Evolutionary conservation across 1,139 yeast species (phyloP), one percentile per base, ranked within the genome.

Genomic region (Saccharomyces hybrid): DNA sequence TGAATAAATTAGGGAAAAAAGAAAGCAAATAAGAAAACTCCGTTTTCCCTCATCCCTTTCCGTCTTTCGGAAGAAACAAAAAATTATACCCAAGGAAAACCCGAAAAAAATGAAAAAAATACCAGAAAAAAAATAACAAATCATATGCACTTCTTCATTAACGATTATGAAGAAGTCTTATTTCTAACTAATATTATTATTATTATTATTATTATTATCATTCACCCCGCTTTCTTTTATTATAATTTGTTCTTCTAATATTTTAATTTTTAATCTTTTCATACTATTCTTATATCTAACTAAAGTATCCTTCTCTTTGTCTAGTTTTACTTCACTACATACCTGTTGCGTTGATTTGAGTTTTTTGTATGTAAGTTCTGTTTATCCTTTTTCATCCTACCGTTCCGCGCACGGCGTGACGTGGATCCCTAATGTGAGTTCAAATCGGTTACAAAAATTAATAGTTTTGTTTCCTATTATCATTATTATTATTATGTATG

Each of bases 131-230:
- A 47, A 47, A 16, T 3, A 32, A 32, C 38, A 32, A 32, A 32
- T 32, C 34, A 19, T 13, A 47, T 7, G 34, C n/a, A 11, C 31
- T 46, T 26, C 13, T 11, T 46, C 16, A 8, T 23, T 28, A 44
- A 44, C 9, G 14, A n/a, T 9, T 14, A 9, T 19, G 34, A 26
- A 11, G 11, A 28, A 16, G 32, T n/a, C 38, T 31, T 31, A 23
- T 23, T 47, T n/a, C 32, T 32, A 31, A 31, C 34, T 47, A 47
- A 47, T 47, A 31, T 47, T 31, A 47, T 29, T 46, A 47, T 47
- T 31, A 47, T 29, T 46, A 47, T 26, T 26, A 23, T 23, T 23
- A 23, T 23, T 46, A 46, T 46, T 46, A 26, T 46, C 23, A 32
- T 26, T 31, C 27, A 9, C 38, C 26, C n/a, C 23, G 11, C 29